These are phyloP conservation scores for Aspergillus arachidicola DNA, from an alignment of 2,329 filamentous ascomycete species.

Conservation along the genomic window DNA sequence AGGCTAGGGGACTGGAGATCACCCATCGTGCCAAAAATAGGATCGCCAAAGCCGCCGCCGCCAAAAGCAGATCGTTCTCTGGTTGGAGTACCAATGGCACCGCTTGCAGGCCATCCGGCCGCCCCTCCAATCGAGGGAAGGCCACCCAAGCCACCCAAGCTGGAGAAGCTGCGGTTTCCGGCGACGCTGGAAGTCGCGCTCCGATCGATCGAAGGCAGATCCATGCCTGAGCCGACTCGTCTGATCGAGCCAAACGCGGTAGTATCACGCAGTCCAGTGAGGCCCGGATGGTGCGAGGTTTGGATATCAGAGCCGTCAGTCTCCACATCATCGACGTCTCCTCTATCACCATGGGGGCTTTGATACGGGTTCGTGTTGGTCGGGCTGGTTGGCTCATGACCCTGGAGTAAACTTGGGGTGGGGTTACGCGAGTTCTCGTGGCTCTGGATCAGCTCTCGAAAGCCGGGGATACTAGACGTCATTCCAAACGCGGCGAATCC, in stretches of 20 bases:
- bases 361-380: slow-evolving; percentile 96
- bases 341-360: slow-evolving; percentile 77
- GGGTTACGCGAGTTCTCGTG: slow-evolving; percentile 62
- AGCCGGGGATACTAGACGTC: slow-evolving; percentile 59
- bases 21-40: slow-evolving; percentile 72
- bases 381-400: slow-evolving; percentile 77
- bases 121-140: slow-evolving; percentile 58
- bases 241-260: slow-evolving; percentile 58
- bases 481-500: slow-evolving; percentile 64
- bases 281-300: slow-evolving; percentile 53
- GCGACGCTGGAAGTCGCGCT: slow-evolving; percentile 91
- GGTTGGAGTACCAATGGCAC: slow-evolving; percentile 73
- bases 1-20: slow-evolving; percentile 65
- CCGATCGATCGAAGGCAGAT: slow-evolving; percentile 72
- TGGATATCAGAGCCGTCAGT: slow-evolving; percentile 58
- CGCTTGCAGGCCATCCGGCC: slow-evolving; percentile 58
- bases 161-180: slow-evolving; percentile 69
- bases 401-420: slow-evolving; percentile 52
- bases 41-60: slow-evolving; percentile 56
- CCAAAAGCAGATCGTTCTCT: slow-evolving; percentile 57
- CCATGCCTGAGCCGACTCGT: slow-evolving; percentile 57
- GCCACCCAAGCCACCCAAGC: slow-evolving; percentile 54
- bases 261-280: slow-evolving; percentile 58
- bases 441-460: slow-evolving; percentile 60
- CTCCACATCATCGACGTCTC: slow-evolving; percentile 64